A percentile compares a stretch with the other conserved stretches of the same genome.
phyloP scores from a whole-genome alignment of 1,284 basidiomycete genomes.

The Cryptococcus maquisensis region DNA sequence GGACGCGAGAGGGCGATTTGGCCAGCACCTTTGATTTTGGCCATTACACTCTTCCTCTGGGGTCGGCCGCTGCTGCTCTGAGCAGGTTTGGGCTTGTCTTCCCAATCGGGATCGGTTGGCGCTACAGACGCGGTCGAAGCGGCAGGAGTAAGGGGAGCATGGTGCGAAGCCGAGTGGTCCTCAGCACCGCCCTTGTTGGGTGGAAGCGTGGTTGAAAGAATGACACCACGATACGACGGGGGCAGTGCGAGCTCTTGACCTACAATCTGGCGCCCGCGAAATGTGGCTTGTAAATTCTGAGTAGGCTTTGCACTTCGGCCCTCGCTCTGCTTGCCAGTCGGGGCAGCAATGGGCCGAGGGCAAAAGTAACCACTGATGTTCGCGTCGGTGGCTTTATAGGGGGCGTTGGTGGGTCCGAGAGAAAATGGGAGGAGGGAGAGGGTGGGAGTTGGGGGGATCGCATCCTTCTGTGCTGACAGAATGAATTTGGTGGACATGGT shows the following conservation, averaged over 20 bases:
- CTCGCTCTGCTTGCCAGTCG: background rate
- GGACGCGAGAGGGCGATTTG: conserved; percentile 37
- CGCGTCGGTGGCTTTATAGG: conserved; percentile 16
- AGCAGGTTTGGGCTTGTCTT: background rate
- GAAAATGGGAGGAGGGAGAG: conserved; percentile 43
- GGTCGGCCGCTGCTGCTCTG: background rate
- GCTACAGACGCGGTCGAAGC: conserved; percentile 5
- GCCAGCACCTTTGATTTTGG: conserved; percentile 26
- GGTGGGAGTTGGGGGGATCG: conserved; percentile 14
- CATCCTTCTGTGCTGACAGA: conserved; percentile 3
- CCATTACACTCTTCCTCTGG: conserved; percentile 8
- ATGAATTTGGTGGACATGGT: conserved; percentile 7
- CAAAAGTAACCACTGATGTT: conserved; percentile 29
- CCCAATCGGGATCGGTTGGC: background rate
- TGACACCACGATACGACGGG: conserved; percentile 28
- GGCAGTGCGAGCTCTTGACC: conserved; percentile 34
- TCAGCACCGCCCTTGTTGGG: conserved; percentile 23
- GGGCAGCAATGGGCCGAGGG: conserved; percentile 26
- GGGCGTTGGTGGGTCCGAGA: conserved; percentile 24
- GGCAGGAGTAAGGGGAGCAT: conserved; percentile 9
- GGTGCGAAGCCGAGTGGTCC: background rate
- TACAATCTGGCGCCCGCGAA: conserved; percentile 37
- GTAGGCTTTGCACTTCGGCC: background rate
- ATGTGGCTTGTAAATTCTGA: conserved; percentile 20
- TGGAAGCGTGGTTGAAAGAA: conserved; percentile 21